Evolutionary conservation across 306 rosid genomes (phyloP), one percentile per base, ranked within the genome.

Genomic region (Argentina anserina): DNA sequence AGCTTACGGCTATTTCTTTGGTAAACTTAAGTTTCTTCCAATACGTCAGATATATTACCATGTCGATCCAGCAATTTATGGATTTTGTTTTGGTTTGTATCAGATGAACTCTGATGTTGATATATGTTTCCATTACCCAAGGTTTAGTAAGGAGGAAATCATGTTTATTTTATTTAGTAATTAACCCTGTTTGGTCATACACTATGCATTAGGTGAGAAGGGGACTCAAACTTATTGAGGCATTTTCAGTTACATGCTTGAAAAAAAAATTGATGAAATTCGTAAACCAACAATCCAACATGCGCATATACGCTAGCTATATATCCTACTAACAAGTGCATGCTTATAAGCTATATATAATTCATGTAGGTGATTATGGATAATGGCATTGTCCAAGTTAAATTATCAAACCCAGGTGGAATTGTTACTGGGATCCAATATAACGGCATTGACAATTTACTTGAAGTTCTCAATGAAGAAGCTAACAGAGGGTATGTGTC

Each of bases 331-430:
- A 15, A 45, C 1, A 45, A 14, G 12, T 41, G 3, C 12, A 41
- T n/a, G 7, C 67, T n/a, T n/a, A n/a, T n/a, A n/a, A n/a, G n/a
- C n/a, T n/a, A n/a, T n/a, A n/a, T n/a, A n/a, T n/a, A n/a, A n/a
- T n/a, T n/a, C n/a, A 40, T 52, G 76, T 83, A 90, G 97, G 94
- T 87, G 76, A 85, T 85, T 80, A 81, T 90, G 89, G 94, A 90
- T 76, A 90, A 90, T 80, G 97, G 92, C 72, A 82, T 90, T 31
- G 67, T 81, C 72, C 89, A 81, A 79, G 90, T 90, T 23, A 88
- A 90, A 10, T 71, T 90, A 55, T 88, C 94, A 56, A 90, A 88
- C 21, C 97, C 97, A 9, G 92, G 39, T 45, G 97, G 94, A 69
- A 86, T 85, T 66, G 88, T 90, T 36, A 90, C 89, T 3, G 86